A percentile compares a stretch with the other conserved stretches of the same genome.
Evolutionary conservation across 1,139 yeast species (phyloP).

Genomic region (Geotrichum carabidarum): DNA sequence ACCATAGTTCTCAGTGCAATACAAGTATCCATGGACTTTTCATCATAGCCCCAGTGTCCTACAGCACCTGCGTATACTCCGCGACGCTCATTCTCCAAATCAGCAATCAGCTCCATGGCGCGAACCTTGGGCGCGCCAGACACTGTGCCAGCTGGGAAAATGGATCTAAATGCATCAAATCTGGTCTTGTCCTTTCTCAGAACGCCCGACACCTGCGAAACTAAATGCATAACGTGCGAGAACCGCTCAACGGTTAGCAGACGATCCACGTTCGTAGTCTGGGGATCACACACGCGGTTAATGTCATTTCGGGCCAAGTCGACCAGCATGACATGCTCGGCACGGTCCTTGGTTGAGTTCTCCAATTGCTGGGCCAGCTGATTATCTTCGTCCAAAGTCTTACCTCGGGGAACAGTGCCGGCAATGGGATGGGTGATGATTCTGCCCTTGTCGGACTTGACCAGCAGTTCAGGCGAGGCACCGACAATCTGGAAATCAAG

Average conservation of each 20-base stretch:
- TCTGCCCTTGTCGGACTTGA: constrained; percentile 73
- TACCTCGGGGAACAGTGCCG: constrained; percentile 88
- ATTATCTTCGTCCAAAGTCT: constrained; percentile 87
- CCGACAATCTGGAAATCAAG: constrained; percentile 92
- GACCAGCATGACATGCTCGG: constrained; percentile 97
- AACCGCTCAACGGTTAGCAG: constrained; percentile 85
- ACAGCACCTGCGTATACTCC: constrained; percentile 99
- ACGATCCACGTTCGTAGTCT: constrained; percentile 77
- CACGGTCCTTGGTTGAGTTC: constrained; percentile 83
- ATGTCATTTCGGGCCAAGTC: constrained; percentile 95
- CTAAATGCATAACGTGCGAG: constrained; percentile 96
- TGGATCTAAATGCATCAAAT: constrained; percentile 93
- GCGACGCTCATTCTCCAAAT: constrained; percentile 82
- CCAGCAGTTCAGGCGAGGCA: constrained; percentile 92
- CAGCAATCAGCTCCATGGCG: constrained; percentile 92
- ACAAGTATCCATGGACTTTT: constrained; percentile 91
- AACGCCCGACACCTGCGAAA: constrained; percentile 92
- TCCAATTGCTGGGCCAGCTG: constrained; percentile 67
- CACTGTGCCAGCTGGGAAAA: constrained; percentile 98
- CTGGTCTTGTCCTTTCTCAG: constrained; percentile 77
- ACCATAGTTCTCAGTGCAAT: constrained; percentile 97
- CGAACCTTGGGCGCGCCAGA: constrained; percentile 96
- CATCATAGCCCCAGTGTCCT: constrained; percentile 95
- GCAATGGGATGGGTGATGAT: constrained; percentile 95
- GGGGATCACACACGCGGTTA: constrained; percentile 88